Percentiles rank a stretch among this genome's conserved stretches.
Conservation (phyloP, 257 asterid species). For the Henckelia pumila region DNA sequence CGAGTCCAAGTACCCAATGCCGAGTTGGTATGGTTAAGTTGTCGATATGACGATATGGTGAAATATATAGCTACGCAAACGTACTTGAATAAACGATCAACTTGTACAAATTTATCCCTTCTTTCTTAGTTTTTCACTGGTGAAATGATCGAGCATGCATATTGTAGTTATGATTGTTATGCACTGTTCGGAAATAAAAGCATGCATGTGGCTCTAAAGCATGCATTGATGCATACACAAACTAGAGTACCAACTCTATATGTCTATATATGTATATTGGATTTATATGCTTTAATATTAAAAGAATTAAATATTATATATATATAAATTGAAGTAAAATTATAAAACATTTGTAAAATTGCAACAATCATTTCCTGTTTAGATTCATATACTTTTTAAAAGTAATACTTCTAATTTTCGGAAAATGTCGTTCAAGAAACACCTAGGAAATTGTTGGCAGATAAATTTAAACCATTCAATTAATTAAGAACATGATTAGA, state of each 20-base stretch:
- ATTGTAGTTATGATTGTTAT: constrained; percentile 23
- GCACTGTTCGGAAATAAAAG: constrained; percentile 17
- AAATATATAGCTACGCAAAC: too few species aligned
- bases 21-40: too few species aligned
- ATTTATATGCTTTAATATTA: neutral
- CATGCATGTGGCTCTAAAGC: constrained; percentile 30
- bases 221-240: constrained; percentile 14
- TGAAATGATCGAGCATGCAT: too few species aligned
- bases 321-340: neutral
- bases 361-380: neutral
- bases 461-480: neutral
- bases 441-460: too few species aligned
- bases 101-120: too few species aligned
- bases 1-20: too few species aligned
- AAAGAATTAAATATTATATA: too few species aligned
- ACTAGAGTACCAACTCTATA: constrained; percentile 21
- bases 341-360: neutral
- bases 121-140: too few species aligned
- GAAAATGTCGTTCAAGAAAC: too few species aligned
- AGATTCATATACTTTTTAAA: too few species aligned
- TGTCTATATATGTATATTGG: constrained; percentile 1
- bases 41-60: too few species aligned
- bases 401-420: neutral
- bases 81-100: too few species aligned
- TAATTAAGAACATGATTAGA: neutral